phyloP scores from a whole-genome alignment of 2,329 filamentous ascomycete genomes.

The Madurella fahalii region DNA sequence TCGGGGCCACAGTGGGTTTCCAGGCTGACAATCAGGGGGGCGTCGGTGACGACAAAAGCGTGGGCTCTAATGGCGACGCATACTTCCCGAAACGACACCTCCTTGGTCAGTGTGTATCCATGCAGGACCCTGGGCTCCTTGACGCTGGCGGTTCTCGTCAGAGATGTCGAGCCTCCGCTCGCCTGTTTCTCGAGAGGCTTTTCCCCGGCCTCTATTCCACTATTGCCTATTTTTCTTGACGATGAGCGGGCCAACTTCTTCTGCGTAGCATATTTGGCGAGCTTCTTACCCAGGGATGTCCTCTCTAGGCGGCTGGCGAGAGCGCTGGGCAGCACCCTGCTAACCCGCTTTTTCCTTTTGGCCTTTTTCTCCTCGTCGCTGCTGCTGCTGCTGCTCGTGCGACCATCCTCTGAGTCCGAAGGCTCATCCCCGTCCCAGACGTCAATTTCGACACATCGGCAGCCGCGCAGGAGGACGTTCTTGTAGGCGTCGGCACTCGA shows the following conservation, averaged over 20 bases:
- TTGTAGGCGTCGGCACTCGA: constrained; percentile 88
- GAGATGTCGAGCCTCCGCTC: neutral
- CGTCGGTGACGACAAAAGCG: constrained; percentile 68
- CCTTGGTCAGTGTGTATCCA: constrained; percentile 85
- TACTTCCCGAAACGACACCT: constrained; percentile 81
- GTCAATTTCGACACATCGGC: constrained; percentile 89
- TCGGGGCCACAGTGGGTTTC: constrained; percentile 80
- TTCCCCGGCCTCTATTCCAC: neutral
- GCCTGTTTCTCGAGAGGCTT: constrained; percentile 13
- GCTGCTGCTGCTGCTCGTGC: constrained; percentile 28
- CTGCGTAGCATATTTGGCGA: constrained; percentile 32
- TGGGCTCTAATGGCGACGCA: constrained; percentile 75
- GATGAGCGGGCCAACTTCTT: constrained; percentile 12
- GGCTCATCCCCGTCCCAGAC: constrained; percentile 81
- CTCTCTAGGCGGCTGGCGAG: constrained; percentile 45
- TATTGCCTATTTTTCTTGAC: constrained; percentile 7
- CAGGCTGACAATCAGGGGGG: constrained; percentile 89
- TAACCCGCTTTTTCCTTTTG: constrained; percentile 60
- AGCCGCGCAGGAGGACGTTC: constrained; percentile 75
- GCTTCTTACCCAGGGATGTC: constrained; percentile 43
- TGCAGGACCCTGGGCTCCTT: constrained; percentile 77
- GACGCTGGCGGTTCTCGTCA: constrained; percentile 21
- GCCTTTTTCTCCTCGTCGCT: constrained; percentile 48
- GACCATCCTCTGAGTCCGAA: constrained; percentile 59
- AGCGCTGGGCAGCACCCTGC: constrained; percentile 51